Evolutionary conservation across 179 eudicot genomes (phyloP), one percentile per base, ranked within the genome.

Genomic region (Spinacia oleracea): DNA sequence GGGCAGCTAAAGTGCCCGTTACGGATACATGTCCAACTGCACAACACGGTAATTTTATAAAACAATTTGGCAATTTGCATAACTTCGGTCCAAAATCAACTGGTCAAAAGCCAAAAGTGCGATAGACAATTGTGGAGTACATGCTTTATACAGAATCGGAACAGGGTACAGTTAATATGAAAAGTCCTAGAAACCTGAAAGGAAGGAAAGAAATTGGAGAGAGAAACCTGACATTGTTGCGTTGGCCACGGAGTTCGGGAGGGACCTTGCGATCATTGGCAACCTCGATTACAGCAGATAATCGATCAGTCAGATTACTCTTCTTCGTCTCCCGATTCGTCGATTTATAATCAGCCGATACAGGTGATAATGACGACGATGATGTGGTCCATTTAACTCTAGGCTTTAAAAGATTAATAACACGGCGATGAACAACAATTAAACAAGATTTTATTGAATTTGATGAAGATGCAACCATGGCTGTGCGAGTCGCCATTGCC

Each of bases 241-340:
- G 93, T 70, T 86, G 96, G 75, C 93, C 97, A 38, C 97, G 93
- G 74, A 92, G 92, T 85, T 91, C 91, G 12, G 93, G 91, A 29
- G 97, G 97, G 32, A 92, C 91, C 40, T 91, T 91, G 10, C 97
- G 88, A 83, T 92, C 96, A 77, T 91, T 89, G 50, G 85, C 91
- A 75, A 90, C 87, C 63, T 90, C 93, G 50, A 89, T 91, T 1
- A 92, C 97, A 56, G 87, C 75, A 50, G 97, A 91, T 42, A 92
- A 83, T 67, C 92, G 89, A 76, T 89, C 91, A 43, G 53, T 40
- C 53, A 58, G 20, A 79, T 23, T 64, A 46, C 86, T 87, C 83
- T 84, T 89, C 67, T 80, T 81, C 64, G 20, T 23, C 50, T 27
- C 83, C 69, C 32, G 82, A 55, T 23, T 69, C 2, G 81, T 64